These are phyloP conservation scores for Trifolium pratense DNA, from an alignment of 306 rosid genomes.

Conservation along the genomic window DNA sequence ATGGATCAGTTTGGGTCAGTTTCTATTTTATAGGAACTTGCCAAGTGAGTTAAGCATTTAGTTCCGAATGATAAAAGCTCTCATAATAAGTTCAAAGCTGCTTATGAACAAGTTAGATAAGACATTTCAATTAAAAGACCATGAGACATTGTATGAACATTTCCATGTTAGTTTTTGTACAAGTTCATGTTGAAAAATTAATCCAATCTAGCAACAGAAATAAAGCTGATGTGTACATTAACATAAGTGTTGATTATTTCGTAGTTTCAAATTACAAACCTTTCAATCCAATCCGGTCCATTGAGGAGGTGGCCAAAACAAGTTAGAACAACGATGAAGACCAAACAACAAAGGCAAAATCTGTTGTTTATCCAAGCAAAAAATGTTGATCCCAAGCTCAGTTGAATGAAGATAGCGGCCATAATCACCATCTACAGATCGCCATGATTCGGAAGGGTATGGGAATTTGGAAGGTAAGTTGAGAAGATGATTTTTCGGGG, in stretches of 20 bases:
- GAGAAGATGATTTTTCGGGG: too few relatives aligned
- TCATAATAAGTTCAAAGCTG: background rate
- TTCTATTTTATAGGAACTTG: background rate
- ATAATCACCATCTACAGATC: slow-evolving; percentile 58
- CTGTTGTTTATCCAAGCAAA: slow-evolving; percentile 49
- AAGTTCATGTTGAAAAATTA: background rate
- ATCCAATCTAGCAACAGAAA: too few relatives aligned
- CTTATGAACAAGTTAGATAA: background rate
- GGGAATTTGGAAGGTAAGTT: too few relatives aligned
- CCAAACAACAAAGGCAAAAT: slow-evolving; percentile 53
- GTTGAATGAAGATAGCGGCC: background rate
- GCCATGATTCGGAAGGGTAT: slow-evolving; percentile 32
- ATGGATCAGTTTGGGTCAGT: background rate
- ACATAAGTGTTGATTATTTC: too few relatives aligned
- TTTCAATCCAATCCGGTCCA: slow-evolving; percentile 50
- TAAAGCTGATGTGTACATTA: background rate
- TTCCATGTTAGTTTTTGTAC: background rate
- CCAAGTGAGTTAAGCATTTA: background rate
- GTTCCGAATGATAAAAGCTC: background rate
- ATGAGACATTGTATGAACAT: background rate
- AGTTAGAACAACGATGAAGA: slow-evolving; percentile 49
- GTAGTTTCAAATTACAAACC: too few relatives aligned
- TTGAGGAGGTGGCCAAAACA: slow-evolving; percentile 70
- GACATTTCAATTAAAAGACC: background rate
- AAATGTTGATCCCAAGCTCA: slow-evolving; percentile 57